Conservation (phyloP, 768 basidiomycete species). For the Suillus plorans region DNA sequence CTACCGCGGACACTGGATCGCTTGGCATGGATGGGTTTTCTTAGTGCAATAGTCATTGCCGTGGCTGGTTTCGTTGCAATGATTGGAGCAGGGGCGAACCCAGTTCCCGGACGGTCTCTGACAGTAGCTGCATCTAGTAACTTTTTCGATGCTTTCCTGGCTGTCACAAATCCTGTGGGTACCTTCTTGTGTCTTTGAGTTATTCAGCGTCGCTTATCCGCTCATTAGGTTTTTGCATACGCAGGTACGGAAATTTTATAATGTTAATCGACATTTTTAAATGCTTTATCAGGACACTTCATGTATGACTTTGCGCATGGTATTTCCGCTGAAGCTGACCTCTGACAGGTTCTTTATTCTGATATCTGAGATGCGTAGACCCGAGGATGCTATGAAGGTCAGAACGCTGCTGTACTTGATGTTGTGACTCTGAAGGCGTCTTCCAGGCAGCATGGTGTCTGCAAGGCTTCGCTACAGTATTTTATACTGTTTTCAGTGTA, state of each 20-base stretch:
- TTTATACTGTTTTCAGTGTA: constrained; percentile 48
- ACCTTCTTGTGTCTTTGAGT: not conserved
- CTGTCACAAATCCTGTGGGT: constrained; percentile 52
- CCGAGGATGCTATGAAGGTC: constrained; percentile 58
- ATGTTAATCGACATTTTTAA: not conserved
- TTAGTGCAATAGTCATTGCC: constrained; percentile 42
- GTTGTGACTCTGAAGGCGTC: not conserved
- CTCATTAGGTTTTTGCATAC: constrained; percentile 45
- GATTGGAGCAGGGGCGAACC: constrained; percentile 49
- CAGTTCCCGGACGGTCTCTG: constrained; percentile 40
- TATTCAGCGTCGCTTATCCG: not conserved
- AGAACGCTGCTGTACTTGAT: not conserved
- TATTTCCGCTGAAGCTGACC: constrained; percentile 6
- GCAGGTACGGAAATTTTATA: constrained; percentile 34
- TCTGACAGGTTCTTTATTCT: constrained; percentile 52
- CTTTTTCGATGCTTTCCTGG: constrained; percentile 51
- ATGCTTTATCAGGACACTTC: constrained; percentile 42
- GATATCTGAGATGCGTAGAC: constrained; percentile 55
- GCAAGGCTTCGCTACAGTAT: constrained; percentile 51
- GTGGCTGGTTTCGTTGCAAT: constrained; percentile 50
- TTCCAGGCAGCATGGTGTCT: constrained; percentile 51
- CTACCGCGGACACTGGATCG: constrained; percentile 48
- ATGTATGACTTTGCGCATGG: constrained; percentile 34
- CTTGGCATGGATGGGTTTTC: constrained; percentile 46
- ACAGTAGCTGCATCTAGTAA: constrained; percentile 36